phyloP scores from a whole-genome alignment of 2,329 filamentous ascomycete species.

The Lachnellula subtilissima region DNA sequence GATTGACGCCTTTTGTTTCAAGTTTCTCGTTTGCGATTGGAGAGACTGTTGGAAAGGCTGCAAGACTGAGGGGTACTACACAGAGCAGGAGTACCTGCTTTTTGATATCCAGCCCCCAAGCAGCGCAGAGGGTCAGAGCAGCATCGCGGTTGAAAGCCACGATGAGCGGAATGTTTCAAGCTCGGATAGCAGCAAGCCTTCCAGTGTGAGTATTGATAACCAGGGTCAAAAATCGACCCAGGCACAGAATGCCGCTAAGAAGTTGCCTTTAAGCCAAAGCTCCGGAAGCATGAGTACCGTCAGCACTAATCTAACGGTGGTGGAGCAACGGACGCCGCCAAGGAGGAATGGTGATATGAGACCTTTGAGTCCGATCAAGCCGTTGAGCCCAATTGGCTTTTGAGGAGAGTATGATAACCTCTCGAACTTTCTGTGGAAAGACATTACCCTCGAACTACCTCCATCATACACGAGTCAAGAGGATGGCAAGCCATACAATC shows the following conservation, averaged over 20 bases:
- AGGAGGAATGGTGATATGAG: slow-evolving; percentile 24
- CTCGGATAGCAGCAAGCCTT: slow-evolving; percentile 58
- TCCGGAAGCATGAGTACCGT: slow-evolving; percentile 39
- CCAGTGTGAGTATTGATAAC: slow-evolving; percentile 31
- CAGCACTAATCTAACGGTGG: slow-evolving; percentile 25
- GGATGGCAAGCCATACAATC: too few relatives aligned
- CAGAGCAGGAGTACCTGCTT: slow-evolving; percentile 62
- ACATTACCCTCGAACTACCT: too few relatives aligned
- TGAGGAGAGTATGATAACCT: slow-evolving; percentile 8
- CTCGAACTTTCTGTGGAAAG: background rate
- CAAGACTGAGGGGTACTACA: slow-evolving; percentile 78
- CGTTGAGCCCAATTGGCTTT: slow-evolving; percentile 58
- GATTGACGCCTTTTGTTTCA: slow-evolving; percentile 92
- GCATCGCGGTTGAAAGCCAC: slow-evolving; percentile 30
- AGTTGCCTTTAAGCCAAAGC: slow-evolving; percentile 41
- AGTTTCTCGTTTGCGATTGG: slow-evolving; percentile 93
- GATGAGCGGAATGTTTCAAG: slow-evolving; percentile 59
- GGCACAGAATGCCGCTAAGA: slow-evolving; percentile 33
- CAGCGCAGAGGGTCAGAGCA: slow-evolving; percentile 27
- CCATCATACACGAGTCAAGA: too few relatives aligned
- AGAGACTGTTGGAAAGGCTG: slow-evolving; percentile 96
- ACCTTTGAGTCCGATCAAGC: slow-evolving; percentile 61
- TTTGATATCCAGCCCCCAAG: slow-evolving; percentile 54
- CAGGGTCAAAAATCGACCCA: slow-evolving; percentile 10
- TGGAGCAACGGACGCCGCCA: slow-evolving; percentile 20